Percentiles rank a stretch among this genome's conserved stretches.
Conservation (phyloP, 305 asterid species). For the Solanum hybrid region DNA sequence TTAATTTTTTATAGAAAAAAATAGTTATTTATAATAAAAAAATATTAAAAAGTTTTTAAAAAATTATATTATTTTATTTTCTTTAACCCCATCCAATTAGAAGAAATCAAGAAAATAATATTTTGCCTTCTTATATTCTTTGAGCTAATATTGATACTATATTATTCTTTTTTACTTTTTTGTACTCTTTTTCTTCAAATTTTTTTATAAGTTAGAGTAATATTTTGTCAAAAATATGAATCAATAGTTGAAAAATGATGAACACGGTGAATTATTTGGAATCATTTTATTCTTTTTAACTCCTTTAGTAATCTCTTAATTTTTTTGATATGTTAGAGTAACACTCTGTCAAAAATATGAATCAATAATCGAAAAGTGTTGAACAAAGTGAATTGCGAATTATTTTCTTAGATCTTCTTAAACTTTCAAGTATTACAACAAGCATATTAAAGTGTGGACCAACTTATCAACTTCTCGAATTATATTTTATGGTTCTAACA, state of each 20-base stretch:
- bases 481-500: not conserved
- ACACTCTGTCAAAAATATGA: not conserved
- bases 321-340: not conserved
- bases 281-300: not conserved
- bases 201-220: not conserved
- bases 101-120: not conserved
- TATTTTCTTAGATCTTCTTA: not conserved
- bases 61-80: too few species aligned
- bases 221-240: too few species aligned
- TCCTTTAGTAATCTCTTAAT: too few species aligned
- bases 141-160: not conserved
- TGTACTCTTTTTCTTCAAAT: not conserved
- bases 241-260: too few species aligned
- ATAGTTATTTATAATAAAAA: too few species aligned
- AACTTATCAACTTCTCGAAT: not conserved
- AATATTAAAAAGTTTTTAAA: too few species aligned
- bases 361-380: too few species aligned
- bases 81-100: not conserved
- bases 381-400: not conserved
- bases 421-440: not conserved
- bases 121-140: not conserved
- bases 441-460: not conserved
- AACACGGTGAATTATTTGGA: not conserved
- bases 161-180: not conserved
- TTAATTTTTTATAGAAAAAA: too few species aligned